A percentile compares a stretch with the other conserved stretches of the same genome.
phyloP scores from a whole-genome alignment of 805 yeast genomes.

The Teunomyces barrocoloradensis region DNA sequence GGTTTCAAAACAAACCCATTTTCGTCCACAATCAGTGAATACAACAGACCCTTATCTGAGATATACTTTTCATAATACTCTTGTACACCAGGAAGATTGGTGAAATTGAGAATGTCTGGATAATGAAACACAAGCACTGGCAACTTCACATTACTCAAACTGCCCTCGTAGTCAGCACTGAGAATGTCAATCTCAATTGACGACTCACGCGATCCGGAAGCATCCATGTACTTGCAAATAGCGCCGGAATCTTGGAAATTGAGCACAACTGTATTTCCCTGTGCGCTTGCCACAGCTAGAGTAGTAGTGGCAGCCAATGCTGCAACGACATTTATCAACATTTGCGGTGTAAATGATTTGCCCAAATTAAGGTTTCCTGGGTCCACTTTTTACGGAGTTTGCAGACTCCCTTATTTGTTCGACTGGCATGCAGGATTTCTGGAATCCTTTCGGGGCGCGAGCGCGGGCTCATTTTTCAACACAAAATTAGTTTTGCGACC shows the following conservation, averaged over 20 bases:
- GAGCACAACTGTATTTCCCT: not conserved
- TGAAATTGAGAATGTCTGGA: constrained; percentile 19
- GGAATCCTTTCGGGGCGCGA: no score
- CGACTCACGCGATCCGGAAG: constrained; percentile 4
- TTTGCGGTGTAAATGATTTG: no score
- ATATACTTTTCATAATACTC: constrained; percentile 10
- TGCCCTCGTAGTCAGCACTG: constrained; percentile 4
- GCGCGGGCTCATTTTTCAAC: no score
- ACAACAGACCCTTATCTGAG: not conserved
- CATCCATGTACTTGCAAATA: constrained; percentile 3
- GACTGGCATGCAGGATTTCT: no score
- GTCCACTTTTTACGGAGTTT: no score
- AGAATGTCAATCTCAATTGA: constrained; percentile 12
- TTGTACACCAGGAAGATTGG: constrained; percentile 16
- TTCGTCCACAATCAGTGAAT: constrained; percentile 8
- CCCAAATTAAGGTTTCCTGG: no score
- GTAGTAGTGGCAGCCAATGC: not conserved
- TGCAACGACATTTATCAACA: no score
- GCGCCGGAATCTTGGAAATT: constrained; percentile 1
- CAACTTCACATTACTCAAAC: constrained; percentile 11
- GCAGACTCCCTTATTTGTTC: no score
- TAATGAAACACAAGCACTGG: constrained; percentile 26
- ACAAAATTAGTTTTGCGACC: no score
- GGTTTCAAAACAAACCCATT: constrained; percentile 13
- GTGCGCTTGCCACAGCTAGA: not conserved